Percentiles rank a stretch among this genome's conserved stretches.
These are phyloP conservation scores for Copromyces sp. DNA, from an alignment of 495 filamentous ascomycete species.

Conservation along the genomic window DNA sequence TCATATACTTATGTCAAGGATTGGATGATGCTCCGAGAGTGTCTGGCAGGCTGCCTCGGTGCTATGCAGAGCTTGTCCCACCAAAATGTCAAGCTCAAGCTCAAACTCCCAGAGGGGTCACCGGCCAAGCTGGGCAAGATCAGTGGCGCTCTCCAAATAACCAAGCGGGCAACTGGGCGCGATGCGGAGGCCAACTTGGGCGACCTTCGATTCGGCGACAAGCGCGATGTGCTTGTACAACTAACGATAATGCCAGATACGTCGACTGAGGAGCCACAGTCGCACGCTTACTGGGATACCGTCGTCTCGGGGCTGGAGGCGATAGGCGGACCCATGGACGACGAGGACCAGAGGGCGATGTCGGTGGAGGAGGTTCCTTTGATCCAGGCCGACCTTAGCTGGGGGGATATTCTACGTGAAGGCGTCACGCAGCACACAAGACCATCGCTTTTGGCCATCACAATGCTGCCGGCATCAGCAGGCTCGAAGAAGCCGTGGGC, in stretches of 20 bases:
- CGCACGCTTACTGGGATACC: constrained; percentile 94
- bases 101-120: constrained; percentile 88
- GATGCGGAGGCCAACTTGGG: constrained; percentile 91
- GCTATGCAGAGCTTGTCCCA: constrained; percentile 95
- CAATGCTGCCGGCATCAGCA: constrained; percentile 76
- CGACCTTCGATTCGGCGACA: constrained; percentile 93
- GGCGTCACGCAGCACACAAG: constrained; percentile 80
- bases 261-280: constrained; percentile 71
- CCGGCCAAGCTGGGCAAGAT: constrained; percentile 98
- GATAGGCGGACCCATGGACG: constrained; percentile 80
- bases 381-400: constrained; percentile 89
- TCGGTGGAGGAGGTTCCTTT: constrained; percentile 94
- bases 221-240: constrained; percentile 93
- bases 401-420: constrained; percentile 89
- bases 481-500: constrained; percentile 51
- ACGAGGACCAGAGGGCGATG: constrained; percentile 70
- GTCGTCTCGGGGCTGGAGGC: constrained; percentile 94
- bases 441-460: constrained; percentile 91
- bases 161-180: constrained; percentile 91
- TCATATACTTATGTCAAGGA: constrained; percentile 98
- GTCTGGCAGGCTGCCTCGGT: constrained; percentile 87
- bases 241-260: constrained; percentile 88
- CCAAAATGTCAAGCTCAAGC: constrained; percentile 95
- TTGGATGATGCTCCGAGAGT: constrained; percentile 99
- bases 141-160: constrained; percentile 91